Evolutionary conservation across 2,329 filamentous ascomycete species (phyloP).

Genomic region (Cercospora brassicicola): DNA sequence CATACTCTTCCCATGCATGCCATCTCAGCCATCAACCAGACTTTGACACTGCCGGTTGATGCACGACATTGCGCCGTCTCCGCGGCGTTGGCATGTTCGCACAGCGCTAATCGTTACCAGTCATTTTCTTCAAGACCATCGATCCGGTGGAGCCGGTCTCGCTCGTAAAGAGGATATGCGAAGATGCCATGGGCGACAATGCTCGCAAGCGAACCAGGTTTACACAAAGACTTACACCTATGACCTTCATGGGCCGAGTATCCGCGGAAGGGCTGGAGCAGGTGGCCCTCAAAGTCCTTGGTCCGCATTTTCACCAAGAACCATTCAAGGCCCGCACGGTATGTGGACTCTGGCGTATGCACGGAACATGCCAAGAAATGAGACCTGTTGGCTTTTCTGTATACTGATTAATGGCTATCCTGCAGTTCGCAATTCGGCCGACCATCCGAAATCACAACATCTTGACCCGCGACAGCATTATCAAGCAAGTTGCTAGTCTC

Average conservation of each 20-base stretch:
- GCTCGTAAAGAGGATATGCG: conserved; percentile 60
- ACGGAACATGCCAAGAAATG: background rate
- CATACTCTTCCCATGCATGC: background rate
- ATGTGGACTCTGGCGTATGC: conserved; percentile 22
- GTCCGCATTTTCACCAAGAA: conserved; percentile 60
- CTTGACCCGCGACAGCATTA: conserved; percentile 67
- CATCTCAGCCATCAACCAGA: background rate
- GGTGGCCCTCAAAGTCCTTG: conserved; percentile 63
- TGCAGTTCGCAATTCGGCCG: conserved; percentile 80
- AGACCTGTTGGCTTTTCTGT: background rate
- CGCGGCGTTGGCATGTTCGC: background rate
- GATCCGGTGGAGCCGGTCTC: conserved; percentile 60
- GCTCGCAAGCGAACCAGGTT: conserved; percentile 57
- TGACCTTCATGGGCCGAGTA: conserved; percentile 63
- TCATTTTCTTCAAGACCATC: conserved; percentile 60
- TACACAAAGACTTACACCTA: conserved; percentile 61
- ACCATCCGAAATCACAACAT: conserved; percentile 71
- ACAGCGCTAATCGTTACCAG: conserved; percentile 39
- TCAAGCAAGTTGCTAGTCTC: conserved; percentile 67
- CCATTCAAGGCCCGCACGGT: conserved; percentile 56
- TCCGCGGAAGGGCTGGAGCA: conserved; percentile 67
- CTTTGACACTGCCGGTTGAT: background rate
- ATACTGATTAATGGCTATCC: background rate
- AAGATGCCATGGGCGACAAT: conserved; percentile 54
- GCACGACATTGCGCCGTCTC: background rate